Base-by-base conservation (phyloP, 495 filamentous ascomycete genomes). In the Penicillium atrosanguineum region DNA sequence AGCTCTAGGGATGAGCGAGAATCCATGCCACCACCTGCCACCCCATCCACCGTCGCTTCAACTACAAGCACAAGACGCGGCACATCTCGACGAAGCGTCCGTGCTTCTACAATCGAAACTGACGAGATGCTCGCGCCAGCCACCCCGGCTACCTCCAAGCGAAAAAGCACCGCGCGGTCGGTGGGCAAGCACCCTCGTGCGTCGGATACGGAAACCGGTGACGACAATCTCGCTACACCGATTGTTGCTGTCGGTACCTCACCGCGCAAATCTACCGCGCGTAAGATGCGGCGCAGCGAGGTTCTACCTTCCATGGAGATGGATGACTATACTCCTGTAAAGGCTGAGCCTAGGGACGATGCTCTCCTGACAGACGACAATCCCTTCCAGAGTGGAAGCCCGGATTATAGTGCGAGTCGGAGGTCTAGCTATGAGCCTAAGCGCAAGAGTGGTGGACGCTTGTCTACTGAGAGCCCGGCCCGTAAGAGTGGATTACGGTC, bases 321-420 rank as follows among this genome's bases (percentile, higher is more conserved):
- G 11, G 71, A 76, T 19, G 56, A 65, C n/a, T 53, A 56, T n/a
- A 61, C 72, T 40, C 60, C 60, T 29, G 52, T 73, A 40, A 80
- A 71, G 65, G 64, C 56, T 28, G 64, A 76, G 51, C 58, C 64
- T 14, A 64, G 52, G 19, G 68, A 72, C 12, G 79, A 80, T 19
- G 83, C 77, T 61, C 80, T 88, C 53, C 96, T 97, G 70, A 87
- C 85, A 29, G 76, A 82, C 61, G 91, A 97, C 44, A 98, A 98
- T 62, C 93, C 94, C 1, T 98, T 98, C 61, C 94, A 98, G 66
- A 94, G 89, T 62, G 91, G 90, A 14, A 83, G 82, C 55, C 82
- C 85, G 1, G 69, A 65, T 43, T 67, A 64, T 18, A 66, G 58
- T 26, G 56, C 56, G 26, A 67, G 54, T 21, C 53, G 69, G 52